These are phyloP conservation scores for Aspergillus felis DNA, from an alignment of 2,329 filamentous ascomycete species.

Conservation along the genomic window DNA sequence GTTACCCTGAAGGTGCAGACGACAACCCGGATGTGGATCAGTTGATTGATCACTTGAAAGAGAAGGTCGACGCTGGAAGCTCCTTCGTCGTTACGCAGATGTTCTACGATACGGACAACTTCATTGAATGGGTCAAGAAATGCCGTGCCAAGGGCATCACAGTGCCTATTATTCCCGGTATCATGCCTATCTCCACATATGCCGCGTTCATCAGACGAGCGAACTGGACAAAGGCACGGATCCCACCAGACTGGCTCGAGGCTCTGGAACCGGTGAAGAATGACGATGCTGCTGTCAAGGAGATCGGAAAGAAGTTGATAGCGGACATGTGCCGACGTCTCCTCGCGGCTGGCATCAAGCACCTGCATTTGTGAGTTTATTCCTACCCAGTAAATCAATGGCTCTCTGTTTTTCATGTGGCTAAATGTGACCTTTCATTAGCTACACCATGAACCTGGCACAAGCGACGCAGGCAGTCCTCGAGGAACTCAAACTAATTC, in stretches of 20 bases:
- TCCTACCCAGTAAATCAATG: neutral
- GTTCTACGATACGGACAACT: constrained; percentile 98
- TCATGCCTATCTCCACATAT: constrained; percentile 94
- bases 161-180: constrained; percentile 78
- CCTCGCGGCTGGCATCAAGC: constrained; percentile 73
- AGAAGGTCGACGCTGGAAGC: constrained; percentile 92
- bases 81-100: constrained; percentile 97
- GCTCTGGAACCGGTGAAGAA: constrained; percentile 91
- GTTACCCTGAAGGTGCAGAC: constrained; percentile 92
- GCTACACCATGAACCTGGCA: constrained; percentile 97
- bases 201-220: constrained; percentile 86
- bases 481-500: constrained; percentile 80
- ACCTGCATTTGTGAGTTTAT: constrained; percentile 73
- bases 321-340: constrained; percentile 87
- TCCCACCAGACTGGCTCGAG: constrained; percentile 77
- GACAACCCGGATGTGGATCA: constrained; percentile 83
- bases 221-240: constrained; percentile 82
- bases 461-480: constrained; percentile 92
- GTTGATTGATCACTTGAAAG: constrained; percentile 87
- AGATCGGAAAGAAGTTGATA: constrained; percentile 81
- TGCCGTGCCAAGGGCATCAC: constrained; percentile 81
- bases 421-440: constrained; percentile 17
- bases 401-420: neutral
- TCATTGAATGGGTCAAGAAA: constrained; percentile 83
- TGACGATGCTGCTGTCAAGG: constrained; percentile 86